These are phyloP conservation scores for Chenopodium berlandieri DNA, from an alignment of 148 eudicot species.

Conservation along the genomic window DNA sequence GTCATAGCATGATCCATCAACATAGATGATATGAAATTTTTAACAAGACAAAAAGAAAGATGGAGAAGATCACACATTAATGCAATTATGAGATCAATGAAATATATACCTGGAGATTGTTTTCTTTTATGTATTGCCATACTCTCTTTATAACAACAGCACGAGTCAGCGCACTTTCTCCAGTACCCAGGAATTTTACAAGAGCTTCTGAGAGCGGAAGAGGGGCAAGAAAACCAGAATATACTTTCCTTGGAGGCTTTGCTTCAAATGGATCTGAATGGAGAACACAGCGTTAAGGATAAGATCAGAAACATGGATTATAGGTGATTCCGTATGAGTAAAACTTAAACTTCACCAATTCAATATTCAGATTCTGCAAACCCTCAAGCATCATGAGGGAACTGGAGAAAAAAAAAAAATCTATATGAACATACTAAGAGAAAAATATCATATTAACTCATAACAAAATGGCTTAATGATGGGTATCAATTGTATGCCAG, in stretches of 20 bases:
- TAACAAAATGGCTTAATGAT: not conserved
- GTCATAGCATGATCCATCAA: not conserved
- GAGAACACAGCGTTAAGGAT: constrained; percentile 2
- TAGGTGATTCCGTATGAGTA: not conserved
- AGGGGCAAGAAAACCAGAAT: constrained; percentile 66
- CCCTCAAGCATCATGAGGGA: not conserved
- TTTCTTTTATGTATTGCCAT: constrained; percentile 80
- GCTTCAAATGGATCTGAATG: constrained; percentile 45
- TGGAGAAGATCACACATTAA: too few species aligned
- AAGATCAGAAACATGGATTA: not conserved
- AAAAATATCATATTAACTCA: not conserved
- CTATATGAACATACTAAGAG: not conserved
- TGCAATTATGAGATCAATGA: not conserved
- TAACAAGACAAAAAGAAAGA: not conserved
- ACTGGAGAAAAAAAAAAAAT: too few species aligned
- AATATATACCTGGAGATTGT: constrained; percentile 66
- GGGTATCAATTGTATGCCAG: not conserved
- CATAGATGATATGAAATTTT: not conserved
- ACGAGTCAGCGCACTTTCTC: constrained; percentile 70
- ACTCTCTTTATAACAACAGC: constrained; percentile 74
- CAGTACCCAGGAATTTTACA: constrained; percentile 80
- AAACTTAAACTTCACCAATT: not conserved
- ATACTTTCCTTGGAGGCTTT: constrained; percentile 57
- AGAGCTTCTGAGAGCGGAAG: constrained; percentile 73
- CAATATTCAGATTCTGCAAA: not conserved